phyloP scores from a whole-genome alignment of 1,284 basidiomycete species.

The Ustilago cynodontis region DNA sequence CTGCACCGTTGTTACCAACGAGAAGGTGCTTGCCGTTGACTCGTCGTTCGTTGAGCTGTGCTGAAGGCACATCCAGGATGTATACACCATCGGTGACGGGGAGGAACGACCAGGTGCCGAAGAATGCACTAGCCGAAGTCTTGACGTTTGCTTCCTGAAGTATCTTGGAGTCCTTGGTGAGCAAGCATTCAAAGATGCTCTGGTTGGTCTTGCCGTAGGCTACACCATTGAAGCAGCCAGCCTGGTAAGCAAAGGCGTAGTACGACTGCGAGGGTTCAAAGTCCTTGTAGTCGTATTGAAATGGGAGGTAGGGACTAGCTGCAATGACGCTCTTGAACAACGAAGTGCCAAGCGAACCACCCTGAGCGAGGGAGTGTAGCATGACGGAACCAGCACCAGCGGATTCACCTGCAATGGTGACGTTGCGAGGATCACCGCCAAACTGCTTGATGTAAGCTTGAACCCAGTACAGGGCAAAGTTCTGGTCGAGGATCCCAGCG shows the following conservation, averaged over 20 bases:
- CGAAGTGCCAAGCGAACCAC: constrained; percentile 29
- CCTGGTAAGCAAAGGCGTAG: constrained; percentile 29
- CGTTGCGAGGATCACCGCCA: constrained; percentile 48
- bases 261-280: constrained; percentile 34
- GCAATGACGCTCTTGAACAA: constrained; percentile 37
- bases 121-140: constrained; percentile 27
- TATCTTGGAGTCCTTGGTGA: constrained; percentile 18
- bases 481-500: constrained; percentile 51
- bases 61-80: constrained; percentile 20
- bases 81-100: constrained; percentile 39
- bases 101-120: constrained; percentile 31
- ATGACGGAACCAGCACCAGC: constrained; percentile 48
- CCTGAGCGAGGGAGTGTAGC: constrained; percentile 36
- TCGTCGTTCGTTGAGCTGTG: constrained; percentile 10
- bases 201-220: constrained; percentile 26
- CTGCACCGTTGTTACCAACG: constrained; percentile 41
- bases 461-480: constrained; percentile 51
- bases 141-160: constrained; percentile 33
- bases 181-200: constrained; percentile 29
- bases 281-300: constrained; percentile 32
- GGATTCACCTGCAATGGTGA: constrained; percentile 52
- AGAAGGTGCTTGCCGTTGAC: constrained; percentile 33
- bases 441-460: constrained; percentile 52
- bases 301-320: constrained; percentile 34
- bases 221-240: constrained; percentile 32